Conservation (phyloP, 306 rosid genomes). For the Begonia peltatifolia region DNA sequence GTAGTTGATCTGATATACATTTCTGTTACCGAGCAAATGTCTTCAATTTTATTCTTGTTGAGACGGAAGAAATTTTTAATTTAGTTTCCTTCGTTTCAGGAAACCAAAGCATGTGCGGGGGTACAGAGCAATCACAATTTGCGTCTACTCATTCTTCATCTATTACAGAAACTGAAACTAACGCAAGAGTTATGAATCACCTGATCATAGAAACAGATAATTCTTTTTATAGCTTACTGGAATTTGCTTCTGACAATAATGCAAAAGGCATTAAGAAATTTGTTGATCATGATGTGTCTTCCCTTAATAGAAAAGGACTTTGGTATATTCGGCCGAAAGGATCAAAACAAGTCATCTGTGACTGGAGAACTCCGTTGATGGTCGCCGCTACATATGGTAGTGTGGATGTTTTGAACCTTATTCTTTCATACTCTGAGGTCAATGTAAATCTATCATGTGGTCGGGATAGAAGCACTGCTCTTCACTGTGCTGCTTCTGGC, state of each 20-base stretch:
- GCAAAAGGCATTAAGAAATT: conserved; percentile 35
- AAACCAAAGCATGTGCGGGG: conserved; percentile 56
- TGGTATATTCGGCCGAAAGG: conserved; percentile 57
- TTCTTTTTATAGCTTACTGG: conserved; percentile 42
- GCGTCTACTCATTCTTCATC: conserved; percentile 23
- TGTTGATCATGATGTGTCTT: conserved; percentile 27
- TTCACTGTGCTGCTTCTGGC: conserved; percentile 80
- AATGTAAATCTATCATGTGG: conserved; percentile 54
- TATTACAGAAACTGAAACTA: conserved; percentile 17
- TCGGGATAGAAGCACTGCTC: conserved; percentile 47
- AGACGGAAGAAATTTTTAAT: too few relatives aligned
- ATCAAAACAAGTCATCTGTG: conserved; percentile 42
- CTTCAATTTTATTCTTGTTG: too few relatives aligned
- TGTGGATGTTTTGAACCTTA: conserved; percentile 43
- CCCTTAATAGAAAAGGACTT: conserved; percentile 32
- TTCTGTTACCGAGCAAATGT: too few relatives aligned
- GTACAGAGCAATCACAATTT: conserved; percentile 38
- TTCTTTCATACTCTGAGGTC: conserved; percentile 26
- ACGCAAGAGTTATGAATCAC: conserved; percentile 31
- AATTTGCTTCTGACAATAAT: conserved; percentile 67
- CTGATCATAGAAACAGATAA: conserved; percentile 33
- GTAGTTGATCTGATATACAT: too few relatives aligned
- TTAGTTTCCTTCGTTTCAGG: conserved; percentile 11
- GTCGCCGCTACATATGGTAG: conserved; percentile 68
- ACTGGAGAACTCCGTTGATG: conserved; percentile 62